Evolutionary conservation across 2,329 filamentous ascomycete species (phyloP), one percentile per base, ranked within the genome.

Genomic region (Aspergillus eucalypticola): DNA sequence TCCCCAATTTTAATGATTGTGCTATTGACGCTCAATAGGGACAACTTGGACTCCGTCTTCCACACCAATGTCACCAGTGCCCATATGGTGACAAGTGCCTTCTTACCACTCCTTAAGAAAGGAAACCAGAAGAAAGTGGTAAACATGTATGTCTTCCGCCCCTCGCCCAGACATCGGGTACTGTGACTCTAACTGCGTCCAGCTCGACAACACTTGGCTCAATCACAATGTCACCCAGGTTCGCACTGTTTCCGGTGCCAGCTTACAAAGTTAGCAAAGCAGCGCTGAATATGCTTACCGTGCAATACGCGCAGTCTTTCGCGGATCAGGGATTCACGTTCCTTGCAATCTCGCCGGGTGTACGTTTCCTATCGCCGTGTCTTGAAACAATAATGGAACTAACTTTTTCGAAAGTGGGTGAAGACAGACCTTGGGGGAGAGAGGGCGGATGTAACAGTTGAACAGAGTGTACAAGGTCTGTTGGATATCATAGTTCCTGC

Each of bases 201-300:
- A 75, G 80, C 0, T 75, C 75, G 6, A 73, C 74, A 2, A 75
- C 74, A 1, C 54, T 80, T 5, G 79, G 77, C n/a, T 81, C 79
- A 6, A 75, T 80, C 11, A 56, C 66, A 13, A 44, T 68, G 55
- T 67, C 71, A 1, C 10, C 54, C 1, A 49, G 46, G 10, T 75
- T 60, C 51, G 55, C 39, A 2, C 50, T 58, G 1, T 60, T 67
- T 5, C 72, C 75, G 2, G 49, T 58, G 0, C 78, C 78, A 2
- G 73, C 75, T 1, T 79, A 80, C 72, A 76, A 81, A 63, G 73
- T 83, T 63, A 76, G 77, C 8, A 84, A 83, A 62, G 76, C 81
- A 0, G 80, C 81, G 0, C 60, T 82, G 55, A 81, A 82, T 62
- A 77, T 78, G 68, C 67, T 84, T 42, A 83, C 79, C 1, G 72